Evolutionary conservation across 2,329 filamentous ascomycete genomes (phyloP).

Genomic region (Magnaporthales sp.): DNA sequence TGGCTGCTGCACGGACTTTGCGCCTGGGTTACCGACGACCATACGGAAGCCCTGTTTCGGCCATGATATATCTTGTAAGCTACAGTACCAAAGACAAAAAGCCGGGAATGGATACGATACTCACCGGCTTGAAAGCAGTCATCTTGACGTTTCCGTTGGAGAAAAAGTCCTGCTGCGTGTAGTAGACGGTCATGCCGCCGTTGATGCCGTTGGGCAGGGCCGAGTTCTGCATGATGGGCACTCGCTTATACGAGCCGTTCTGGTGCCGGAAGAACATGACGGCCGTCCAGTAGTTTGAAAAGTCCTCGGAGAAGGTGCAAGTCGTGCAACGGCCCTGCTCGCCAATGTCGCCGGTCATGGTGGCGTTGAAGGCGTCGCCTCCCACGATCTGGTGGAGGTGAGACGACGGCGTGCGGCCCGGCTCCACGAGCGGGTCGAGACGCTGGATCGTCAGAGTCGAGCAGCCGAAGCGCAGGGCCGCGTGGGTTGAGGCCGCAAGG

Average conservation of each 20-base stretch:
- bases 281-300: slow-evolving; percentile 25
- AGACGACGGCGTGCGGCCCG: slow-evolving; percentile 11
- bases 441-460: slow-evolving; percentile 19
- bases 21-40: slow-evolving; percentile 26
- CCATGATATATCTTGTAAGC: no score
- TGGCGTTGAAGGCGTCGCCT: slow-evolving; percentile 15
- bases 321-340: slow-evolving; percentile 23
- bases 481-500: slow-evolving; percentile 12
- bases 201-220: slow-evolving; percentile 18
- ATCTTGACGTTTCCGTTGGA: slow-evolving; percentile 28
- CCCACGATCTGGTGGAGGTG: slow-evolving; percentile 17
- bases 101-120: slow-evolving; percentile 6
- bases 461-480: slow-evolving; percentile 21
- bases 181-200: slow-evolving; percentile 29
- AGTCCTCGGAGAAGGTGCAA: slow-evolving; percentile 23
- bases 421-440: slow-evolving; percentile 18
- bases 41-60: slow-evolving; percentile 30
- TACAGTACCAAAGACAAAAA: neutral
- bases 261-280: slow-evolving; percentile 15
- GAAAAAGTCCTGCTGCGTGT: slow-evolving; percentile 21
- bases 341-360: slow-evolving; percentile 18
- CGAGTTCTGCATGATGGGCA: slow-evolving; percentile 20
- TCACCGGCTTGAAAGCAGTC: slow-evolving; percentile 29
- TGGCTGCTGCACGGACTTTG: slow-evolving; percentile 21
- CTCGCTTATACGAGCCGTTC: slow-evolving; percentile 19